These are phyloP conservation scores for Elsinoe australis DNA, from an alignment of 2,329 filamentous ascomycete species.

Conservation along the genomic window DNA sequence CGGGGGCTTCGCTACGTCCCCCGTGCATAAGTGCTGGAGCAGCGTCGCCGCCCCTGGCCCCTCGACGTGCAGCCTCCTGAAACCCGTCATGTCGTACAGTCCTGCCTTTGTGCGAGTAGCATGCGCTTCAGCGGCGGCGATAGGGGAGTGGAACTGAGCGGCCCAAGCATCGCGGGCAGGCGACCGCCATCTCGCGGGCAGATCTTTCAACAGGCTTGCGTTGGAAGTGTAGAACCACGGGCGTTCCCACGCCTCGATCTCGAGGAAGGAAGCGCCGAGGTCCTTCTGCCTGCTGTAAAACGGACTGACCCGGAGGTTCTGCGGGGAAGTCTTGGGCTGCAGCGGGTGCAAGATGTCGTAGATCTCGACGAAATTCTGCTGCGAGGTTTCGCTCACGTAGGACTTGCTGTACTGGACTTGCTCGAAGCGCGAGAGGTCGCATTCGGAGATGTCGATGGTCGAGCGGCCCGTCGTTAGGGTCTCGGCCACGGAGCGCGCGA, in stretches of 20 bases:
- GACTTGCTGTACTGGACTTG: slow-evolving; percentile 49
- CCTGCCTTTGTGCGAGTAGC: slow-evolving; percentile 56
- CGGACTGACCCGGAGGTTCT: slow-evolving; percentile 52
- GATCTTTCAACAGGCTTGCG: slow-evolving; percentile 41
- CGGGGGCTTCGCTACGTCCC: slow-evolving; percentile 41
- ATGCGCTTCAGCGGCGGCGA: slow-evolving; percentile 55
- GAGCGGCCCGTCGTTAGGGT: slow-evolving; percentile 50
- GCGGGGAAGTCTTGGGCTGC: slow-evolving; percentile 50
- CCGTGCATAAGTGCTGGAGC: slow-evolving; percentile 48
- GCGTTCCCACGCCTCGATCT: slow-evolving; percentile 54
- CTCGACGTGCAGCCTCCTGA: slow-evolving; percentile 50
- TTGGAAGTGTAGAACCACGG: slow-evolving; percentile 57
- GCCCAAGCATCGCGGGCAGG: slow-evolving; percentile 54
- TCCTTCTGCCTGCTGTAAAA: slow-evolving; percentile 50
- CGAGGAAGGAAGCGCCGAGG: slow-evolving; percentile 53
- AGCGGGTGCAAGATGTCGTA: slow-evolving; percentile 59
- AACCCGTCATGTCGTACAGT: slow-evolving; percentile 56
- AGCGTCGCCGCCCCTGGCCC: slow-evolving; percentile 51
- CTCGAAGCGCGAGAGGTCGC: slow-evolving; percentile 55
- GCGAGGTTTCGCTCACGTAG: slow-evolving; percentile 50
- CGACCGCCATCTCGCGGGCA: slow-evolving; percentile 50
- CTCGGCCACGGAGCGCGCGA: slow-evolving; percentile 54
- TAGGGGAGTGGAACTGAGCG: slow-evolving; percentile 49
- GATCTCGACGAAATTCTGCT: slow-evolving; percentile 56
- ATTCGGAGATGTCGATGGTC: slow-evolving; percentile 50